Base-by-base conservation (phyloP, 2,329 filamentous ascomycete species). In the Tolypocladium endophyticum region DNA sequence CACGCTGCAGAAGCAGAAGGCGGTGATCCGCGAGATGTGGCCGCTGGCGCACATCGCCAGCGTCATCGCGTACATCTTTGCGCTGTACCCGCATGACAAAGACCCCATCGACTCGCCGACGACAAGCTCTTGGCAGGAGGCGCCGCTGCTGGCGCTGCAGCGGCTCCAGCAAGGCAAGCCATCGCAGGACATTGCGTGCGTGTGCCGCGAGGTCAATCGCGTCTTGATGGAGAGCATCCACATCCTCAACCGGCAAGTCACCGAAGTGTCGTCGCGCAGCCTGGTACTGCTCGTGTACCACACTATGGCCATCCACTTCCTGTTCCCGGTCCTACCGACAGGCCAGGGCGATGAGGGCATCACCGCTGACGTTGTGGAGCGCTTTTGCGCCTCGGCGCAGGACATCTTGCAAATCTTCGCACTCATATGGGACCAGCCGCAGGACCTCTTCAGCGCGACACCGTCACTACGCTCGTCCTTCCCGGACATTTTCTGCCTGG, bases 1-100 rank as follows among this genome's bases (percentile, higher is more conserved):
- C 61, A 73, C 72, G 0, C 56, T 73, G 0, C 71, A 73, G 57
- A 70, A 69, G 56, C 72, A 73, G 55, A 73, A 71, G 64, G 62
- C 64, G 8, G 68, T 66, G 25, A 70, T 73, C 56, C 64, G 67
- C 39, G 72, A 73, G 57, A 72, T 72, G 66, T 72, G 71, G 67
- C 71, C 72, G 0, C 62, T 73, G 5, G 71, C 72, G 0, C 67
- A 73, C 43, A 66, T 73, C 35, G 64, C 67, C 30, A 71, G 68
- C 47, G 65, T 70, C 23, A 64, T 71, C 35, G 69, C 70, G 20
- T 69, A 70, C 61, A 63, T 70, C 33, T 68, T 68, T 57, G 67
- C 58, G 59, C 65, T 66, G 35, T 67, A 64, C 57, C 66, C 66
- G n/a, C 64, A 58, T 47, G 66, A 63, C 47, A 38, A 47, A 2